Base-by-base conservation (phyloP, 2,329 filamentous ascomycete genomes). In the Pseudophaeomoniella oleicola region DNA sequence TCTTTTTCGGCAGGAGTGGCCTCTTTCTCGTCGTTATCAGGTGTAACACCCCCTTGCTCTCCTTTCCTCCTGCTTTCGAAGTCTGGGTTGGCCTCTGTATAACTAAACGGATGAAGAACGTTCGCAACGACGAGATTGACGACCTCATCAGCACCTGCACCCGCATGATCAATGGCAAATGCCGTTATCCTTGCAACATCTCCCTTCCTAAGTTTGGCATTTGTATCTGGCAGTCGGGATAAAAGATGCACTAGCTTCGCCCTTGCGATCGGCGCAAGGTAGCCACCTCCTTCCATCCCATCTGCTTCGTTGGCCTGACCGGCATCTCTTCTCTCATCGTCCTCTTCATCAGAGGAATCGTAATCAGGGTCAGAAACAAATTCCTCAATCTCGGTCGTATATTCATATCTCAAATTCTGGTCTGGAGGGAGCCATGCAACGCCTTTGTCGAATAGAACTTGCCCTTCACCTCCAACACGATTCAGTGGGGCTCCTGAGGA, bases 121-220 rank as follows among this genome's bases (percentile, higher is more conserved):
- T 98, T 96, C 1, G 76, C 69, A 0, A 93, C 72, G 27, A 96
- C 77, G 59, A 93, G 74, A 35, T 88, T 74, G n/a, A 93, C 86
- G 22, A 94, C 79, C 60, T 96, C 90, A 44, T 92, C 82, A 10
- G 84, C 81, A 12, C 87, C 90, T 14, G 76, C 71, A 29, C 80
- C 83, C 2, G 86, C 82, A 53, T 96, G 85, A 2, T 78, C 79
- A 38, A 96, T 85, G 10, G 87, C 87, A 57, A 96, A 94, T 3
- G 80, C 72, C 1, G 87, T 88, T 2, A 94, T 69, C 4, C 86
- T 72, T 1, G 85, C 87, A 32, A 96, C 74, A 50, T 96, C 85
- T 2, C 85, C 86, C 50, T 84, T 84, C 17, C 83, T 72, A 16
- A 94, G 66, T 45, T 72, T 80, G 2, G 77, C 72, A 29, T 84